A percentile compares a stretch with the other conserved stretches of the same genome.
Conservation (phyloP, 768 basidiomycete genomes). For the Rhodotorula kratochvilovae region DNA sequence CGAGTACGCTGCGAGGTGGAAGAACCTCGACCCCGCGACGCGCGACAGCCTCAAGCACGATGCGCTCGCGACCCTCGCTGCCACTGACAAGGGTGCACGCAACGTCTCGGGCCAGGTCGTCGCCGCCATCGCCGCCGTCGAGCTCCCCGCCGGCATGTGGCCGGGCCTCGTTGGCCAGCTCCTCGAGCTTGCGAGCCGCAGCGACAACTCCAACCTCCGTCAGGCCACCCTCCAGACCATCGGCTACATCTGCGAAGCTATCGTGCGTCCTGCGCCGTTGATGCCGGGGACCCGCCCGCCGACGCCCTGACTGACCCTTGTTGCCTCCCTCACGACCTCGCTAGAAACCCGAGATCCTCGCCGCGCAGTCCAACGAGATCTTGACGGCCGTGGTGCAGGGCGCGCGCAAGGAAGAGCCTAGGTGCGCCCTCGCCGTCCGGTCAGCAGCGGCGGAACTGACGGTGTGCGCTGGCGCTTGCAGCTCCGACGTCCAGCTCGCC, state of each 20-base stretch:
- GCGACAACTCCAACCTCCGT: conserved; percentile 57
- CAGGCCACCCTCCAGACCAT: conserved; percentile 90
- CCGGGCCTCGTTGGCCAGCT: conserved; percentile 80
- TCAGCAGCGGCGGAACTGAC: no score
- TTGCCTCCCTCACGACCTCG: conserved; percentile 13
- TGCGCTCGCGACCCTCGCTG: conserved; percentile 74
- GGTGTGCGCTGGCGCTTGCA: conserved; percentile 4
- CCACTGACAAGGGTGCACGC: conserved; percentile 66
- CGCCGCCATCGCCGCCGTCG: conserved; percentile 86
- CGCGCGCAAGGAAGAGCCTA: conserved; percentile 90
- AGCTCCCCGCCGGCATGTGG: conserved; percentile 77
- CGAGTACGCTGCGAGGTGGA: conserved; percentile 75
- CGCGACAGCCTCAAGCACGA: conserved; percentile 82
- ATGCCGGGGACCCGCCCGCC: no score
- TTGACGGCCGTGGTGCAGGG: conserved; percentile 97
- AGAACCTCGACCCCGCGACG: conserved; percentile 60
- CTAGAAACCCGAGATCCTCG: conserved; percentile 88
- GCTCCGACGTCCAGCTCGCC: conserved; percentile 81
- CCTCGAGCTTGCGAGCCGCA: conserved; percentile 77
- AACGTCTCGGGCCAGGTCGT: conserved; percentile 88
- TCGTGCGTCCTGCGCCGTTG: conserved; percentile 76
- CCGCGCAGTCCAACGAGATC: conserved; percentile 88
- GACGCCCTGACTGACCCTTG: background rate
- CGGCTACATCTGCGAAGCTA: conserved; percentile 93
- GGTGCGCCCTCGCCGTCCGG: no score